Evolutionary conservation across 1,284 basidiomycete species (phyloP), one percentile per base, ranked within the genome.

Genomic region (Trichosporon coremiiforme): DNA sequence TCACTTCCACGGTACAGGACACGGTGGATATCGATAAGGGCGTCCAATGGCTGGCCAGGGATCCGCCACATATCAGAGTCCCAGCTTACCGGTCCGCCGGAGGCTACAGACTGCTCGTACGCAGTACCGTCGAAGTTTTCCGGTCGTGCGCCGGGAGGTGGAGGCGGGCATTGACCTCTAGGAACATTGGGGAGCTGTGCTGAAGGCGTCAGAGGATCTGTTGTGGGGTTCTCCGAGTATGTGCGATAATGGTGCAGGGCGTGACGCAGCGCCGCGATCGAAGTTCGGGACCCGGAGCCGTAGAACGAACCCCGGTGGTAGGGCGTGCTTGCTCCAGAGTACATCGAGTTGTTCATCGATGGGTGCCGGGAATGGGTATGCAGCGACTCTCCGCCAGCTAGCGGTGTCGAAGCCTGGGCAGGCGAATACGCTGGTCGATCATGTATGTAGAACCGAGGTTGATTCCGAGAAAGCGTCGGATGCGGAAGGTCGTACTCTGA

Each of bases 11-110:
- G 69, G 73, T 82, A 82, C 55, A 82, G 64, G 12, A 81, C 79
- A 17, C 80, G 66, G 70, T 82, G 80, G 15, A 82, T 79, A 50
- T 82, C 80, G 25, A 79, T 74, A 47, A 81, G 66, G 12, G 79
- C 78, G 64, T 80, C 78, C 70, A 81, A 76, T 53, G 75, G 73
- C 68, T 72, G 74, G 69, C 45, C 65, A 15, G 50, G 65, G 15
- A 57, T 38, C 7, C 65, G 41, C 53, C 67, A 73, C 36, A 71
- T 35, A n/a, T 70, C 72, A 6, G 64, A 29, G 29, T 69, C 65
- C 53, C 64, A 66, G 20, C 41, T 55, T 17, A 62, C 53, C 63
- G 53, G 45, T 41, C 67, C 67, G 13, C 45, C 55, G 7, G 60
- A 45, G 22, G 38, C 62, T 36, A 55, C 57, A 17, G 57, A 62